Evolutionary conservation across 495 filamentous ascomycete species (phyloP).

Genomic region (Recurvomyces mirabilis): DNA sequence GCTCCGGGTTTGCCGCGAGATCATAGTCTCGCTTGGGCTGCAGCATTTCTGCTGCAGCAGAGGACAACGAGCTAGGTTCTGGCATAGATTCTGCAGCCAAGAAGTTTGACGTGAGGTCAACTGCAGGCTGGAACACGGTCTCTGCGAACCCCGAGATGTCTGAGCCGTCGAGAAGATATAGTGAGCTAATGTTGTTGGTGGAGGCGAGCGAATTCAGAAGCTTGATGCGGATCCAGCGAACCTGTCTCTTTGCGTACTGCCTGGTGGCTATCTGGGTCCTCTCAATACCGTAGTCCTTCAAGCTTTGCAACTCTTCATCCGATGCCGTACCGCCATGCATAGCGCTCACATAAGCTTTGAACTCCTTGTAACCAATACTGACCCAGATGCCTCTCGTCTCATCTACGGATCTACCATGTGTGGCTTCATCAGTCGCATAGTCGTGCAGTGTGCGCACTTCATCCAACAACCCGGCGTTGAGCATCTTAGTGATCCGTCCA

Average conservation of each 20-base stretch:
- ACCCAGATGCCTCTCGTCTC: slow-evolving; percentile 78
- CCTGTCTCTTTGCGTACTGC: slow-evolving; percentile 75
- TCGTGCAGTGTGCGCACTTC: slow-evolving; percentile 55
- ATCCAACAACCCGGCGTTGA: slow-evolving; percentile 55
- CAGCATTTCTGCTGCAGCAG: slow-evolving; percentile 45
- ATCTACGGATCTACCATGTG: slow-evolving; percentile 48
- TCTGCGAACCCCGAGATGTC: slow-evolving; percentile 45
- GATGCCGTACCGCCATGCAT: slow-evolving; percentile 29
- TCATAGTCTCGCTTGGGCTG: slow-evolving; percentile 41
- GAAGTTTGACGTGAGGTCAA: slow-evolving; percentile 48
- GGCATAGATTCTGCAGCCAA: slow-evolving; percentile 45
- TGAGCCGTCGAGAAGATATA: slow-evolving; percentile 70
- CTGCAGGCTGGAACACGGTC: slow-evolving; percentile 52
- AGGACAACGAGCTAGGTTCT: slow-evolving; percentile 50
- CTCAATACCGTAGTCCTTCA: slow-evolving; percentile 40
- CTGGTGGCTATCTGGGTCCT: slow-evolving; percentile 65
- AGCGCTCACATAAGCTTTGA: slow-evolving; percentile 56
- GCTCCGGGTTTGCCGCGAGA: slow-evolving; percentile 33
- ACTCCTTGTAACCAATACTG: slow-evolving; percentile 90
- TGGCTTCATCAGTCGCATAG: slow-evolving; percentile 37
- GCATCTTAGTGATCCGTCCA: slow-evolving; percentile 70
- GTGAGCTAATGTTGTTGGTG: slow-evolving; percentile 37
- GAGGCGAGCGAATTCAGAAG: slow-evolving; percentile 53
- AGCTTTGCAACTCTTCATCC: slow-evolving; percentile 33
- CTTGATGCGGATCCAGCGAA: slow-evolving; percentile 78